Evolutionary conservation across 1,284 basidiomycete genomes (phyloP), one percentile per base, ranked within the genome.

Genomic region (Stygiomarasmius scandens): DNA sequence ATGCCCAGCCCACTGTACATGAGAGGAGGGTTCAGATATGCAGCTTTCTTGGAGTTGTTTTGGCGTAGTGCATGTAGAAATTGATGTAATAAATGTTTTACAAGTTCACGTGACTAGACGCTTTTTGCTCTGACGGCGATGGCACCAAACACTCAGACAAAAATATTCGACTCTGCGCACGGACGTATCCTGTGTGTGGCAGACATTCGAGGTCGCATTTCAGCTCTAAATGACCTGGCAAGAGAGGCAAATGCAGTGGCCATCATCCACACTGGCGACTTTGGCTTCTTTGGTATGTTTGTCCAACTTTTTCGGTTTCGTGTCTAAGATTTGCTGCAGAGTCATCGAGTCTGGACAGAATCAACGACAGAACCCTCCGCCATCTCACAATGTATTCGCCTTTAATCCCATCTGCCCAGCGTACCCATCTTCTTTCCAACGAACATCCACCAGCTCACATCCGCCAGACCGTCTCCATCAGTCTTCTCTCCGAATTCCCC

Each of bases 371-470:
- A 64, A 95, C 96, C 44, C 87, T 99, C 20, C 91, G 95, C 66
- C 97, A 99, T 74, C 86, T 98, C 58, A 90, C 97, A 29, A 93
- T 94, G 82, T 99, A 99, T 76, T 98, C 96, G 16, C 95, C 96
- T n/a, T 87, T 98, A 61, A 92, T 99, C 62, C 82, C 93, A 4
- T 81, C 84, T 24, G 82, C 88, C 0, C 90, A 96, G 64, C 89
- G 96, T 60, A 84, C 84, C 49, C 88, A 92, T 67, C 84, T 98
- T 36, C 84, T 96, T 24, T 75, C 83, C 2, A 78, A 80, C 10
- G 87, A 91, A 57, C 87, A 86, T 68, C 75, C 82, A 11, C 77
- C 86, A 2, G 71, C 82, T 2, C 70, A 74, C 55, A 85, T 93
- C 56, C 80, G 92, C 66, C 77, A 85, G 59, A 83, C 85, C 45